phyloP scores from a whole-genome alignment of 805 yeast genomes.

The Candida chauliodis region DNA sequence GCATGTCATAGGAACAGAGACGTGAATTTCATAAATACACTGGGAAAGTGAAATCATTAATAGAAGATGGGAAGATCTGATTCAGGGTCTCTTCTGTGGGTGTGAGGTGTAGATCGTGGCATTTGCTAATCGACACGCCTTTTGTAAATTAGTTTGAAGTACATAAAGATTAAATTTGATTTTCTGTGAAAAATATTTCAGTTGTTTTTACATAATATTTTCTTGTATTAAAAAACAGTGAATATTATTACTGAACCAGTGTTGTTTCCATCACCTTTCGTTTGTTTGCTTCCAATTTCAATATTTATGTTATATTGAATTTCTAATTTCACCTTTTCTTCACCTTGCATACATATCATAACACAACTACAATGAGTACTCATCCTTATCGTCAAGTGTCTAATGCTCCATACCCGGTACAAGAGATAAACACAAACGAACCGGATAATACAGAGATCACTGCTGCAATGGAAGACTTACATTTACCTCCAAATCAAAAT shows the following conservation, averaged over 20 bases:
- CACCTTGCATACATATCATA: no score
- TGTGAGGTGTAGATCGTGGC: neutral
- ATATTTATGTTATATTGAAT: no score
- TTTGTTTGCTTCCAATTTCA: no score
- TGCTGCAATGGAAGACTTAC: slow-evolving; percentile 9
- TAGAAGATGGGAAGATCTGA: no score
- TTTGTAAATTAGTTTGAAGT: neutral
- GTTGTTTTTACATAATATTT: no score
- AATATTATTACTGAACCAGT: no score
- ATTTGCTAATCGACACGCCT: slow-evolving; percentile 1
- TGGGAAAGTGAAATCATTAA: no score
- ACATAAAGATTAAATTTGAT: neutral
- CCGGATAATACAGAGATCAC: slow-evolving; percentile 3
- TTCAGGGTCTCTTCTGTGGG: neutral
- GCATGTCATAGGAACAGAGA: no score
- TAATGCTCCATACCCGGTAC: slow-evolving; percentile 17
- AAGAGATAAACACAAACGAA: slow-evolving; percentile 5
- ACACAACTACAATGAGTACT: slow-evolving; percentile 6
- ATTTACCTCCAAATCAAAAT: slow-evolving; percentile 9
- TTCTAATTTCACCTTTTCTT: no score
- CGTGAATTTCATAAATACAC: no score
- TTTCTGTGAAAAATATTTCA: slow-evolving; percentile 3
- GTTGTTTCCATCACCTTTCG: neutral
- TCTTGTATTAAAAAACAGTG: no score
- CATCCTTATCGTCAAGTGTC: slow-evolving; percentile 11